Base-by-base conservation (phyloP, 2,329 filamentous ascomycete genomes). In the Tolypocladium amazonense region DNA sequence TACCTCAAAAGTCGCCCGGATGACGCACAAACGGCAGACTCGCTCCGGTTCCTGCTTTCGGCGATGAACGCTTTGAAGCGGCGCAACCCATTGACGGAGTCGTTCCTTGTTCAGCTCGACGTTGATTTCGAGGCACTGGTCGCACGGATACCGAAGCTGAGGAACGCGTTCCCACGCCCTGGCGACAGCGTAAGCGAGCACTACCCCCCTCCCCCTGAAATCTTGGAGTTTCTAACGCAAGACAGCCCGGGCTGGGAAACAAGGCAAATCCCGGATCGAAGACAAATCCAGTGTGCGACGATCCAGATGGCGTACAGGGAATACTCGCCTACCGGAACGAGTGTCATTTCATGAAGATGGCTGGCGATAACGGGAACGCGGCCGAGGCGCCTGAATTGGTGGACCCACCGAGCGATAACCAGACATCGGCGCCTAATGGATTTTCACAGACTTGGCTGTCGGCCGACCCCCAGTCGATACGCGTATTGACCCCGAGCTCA, bases 1-100 rank as follows among this genome's bases (percentile, higher is more conserved):
- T 97, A 95, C 68, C 80, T 97, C n/a, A 97, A 96, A 73, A 94
- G 89, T 60, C 83, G 88, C n/a, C 91, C 92, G 0, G 88, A 93
- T 37, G 93, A 97, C 72, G 85, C 81, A 69, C 89, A 85, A 72
- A 89, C 85, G 64, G 85, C 80, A 23, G 88, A 93, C 59, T 92
- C 92, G 0, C 77, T 97, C n/a, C 87, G 92, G 59, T 97, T 99
- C 70, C 81, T 97, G 20, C 81, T 97, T 2, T 87, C 88, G 25
- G 92, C 93, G 6, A 96, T 99, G 86, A 89, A 92, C 65, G 91
- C 90, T 4, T 75, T 97, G 65, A 96, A 95, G 73, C 84, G 84
- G 61, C 89, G 89, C 67, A 97, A 96, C 65, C 92, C 92, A 0
- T 79, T 99, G 56, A 96, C 93, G 0, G 92, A 97, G 70, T 97